These are phyloP conservation scores for Evansstolkia leycettana DNA, from an alignment of 495 filamentous ascomycete genomes.

Conservation along the genomic window DNA sequence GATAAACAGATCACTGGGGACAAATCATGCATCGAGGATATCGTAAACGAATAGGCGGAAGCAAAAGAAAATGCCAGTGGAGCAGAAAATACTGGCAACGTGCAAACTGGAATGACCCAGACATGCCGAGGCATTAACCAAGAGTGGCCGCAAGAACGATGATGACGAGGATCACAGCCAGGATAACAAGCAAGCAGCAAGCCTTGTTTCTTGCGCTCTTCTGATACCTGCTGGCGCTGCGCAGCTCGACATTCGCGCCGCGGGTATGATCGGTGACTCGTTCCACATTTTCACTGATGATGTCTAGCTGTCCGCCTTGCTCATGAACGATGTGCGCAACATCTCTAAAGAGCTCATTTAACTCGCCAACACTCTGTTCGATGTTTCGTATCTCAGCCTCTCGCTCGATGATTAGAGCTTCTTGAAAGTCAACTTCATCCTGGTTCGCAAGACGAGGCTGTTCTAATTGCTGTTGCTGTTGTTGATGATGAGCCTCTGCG, in stretches of 20 bases:
- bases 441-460: conserved; percentile 75
- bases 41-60: conserved; percentile 6
- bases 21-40: conserved; percentile 12
- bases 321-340: conserved; percentile 92
- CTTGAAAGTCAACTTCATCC: conserved; percentile 96
- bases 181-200: conserved; percentile 82
- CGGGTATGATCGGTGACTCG: conserved; percentile 65
- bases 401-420: conserved; percentile 85
- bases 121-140: conserved; percentile 17
- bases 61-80: background rate
- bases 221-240: conserved; percentile 77
- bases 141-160: conserved; percentile 75
- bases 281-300: conserved; percentile 78
- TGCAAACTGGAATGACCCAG: background rate
- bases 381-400: conserved; percentile 95
- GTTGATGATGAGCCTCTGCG: conserved; percentile 25
- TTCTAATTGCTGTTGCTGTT: conserved; percentile 59
- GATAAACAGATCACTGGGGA: background rate
- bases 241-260: conserved; percentile 75
- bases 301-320: conserved; percentile 82
- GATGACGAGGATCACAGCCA: conserved; percentile 78
- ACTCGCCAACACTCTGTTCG: conserved; percentile 85
- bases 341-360: conserved; percentile 94
- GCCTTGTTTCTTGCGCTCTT: conserved; percentile 85
- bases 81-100: background rate